Base-by-base conservation (phyloP, 1,139 yeast species). In the Suzukiozyma palmioleophila region DNA sequence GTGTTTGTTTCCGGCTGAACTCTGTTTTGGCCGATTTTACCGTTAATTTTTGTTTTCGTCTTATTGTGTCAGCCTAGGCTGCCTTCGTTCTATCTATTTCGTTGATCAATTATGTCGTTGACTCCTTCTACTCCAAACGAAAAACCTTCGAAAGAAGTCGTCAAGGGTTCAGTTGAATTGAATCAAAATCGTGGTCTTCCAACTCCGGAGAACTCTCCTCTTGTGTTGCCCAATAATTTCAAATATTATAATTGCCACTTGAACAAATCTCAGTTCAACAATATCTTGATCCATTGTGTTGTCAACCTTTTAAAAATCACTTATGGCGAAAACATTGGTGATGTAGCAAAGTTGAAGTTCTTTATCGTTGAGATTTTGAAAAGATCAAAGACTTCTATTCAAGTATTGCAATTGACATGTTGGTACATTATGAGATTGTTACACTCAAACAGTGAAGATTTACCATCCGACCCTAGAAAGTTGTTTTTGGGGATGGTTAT, bases 401-500 rank as follows among this genome's bases (percentile, higher is more conserved):
- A 81, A 39, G 73, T 84, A 5, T 69, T 85, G 43, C 88, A 83
- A 54, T 71, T 83, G 35, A 75, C 88, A 6, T 67, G 86, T 44
- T 83, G 69, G 56, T 85, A 84, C 56, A 54, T 84, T 33, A 63
- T 75, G 45, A 75, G 75, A 47, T 57, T 83, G 38, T 55, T 66
- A 37, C 55, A 60, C 39, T 38, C 43, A 22, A 36, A 42, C 2
- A 16, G 24, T 28, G 43, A 33, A 34, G 39, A 42, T 14, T 44
- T 56, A 18, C 54, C 66, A 25, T 45, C 47, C 15, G 81, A 86
- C 52, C 83, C 88, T 7, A 77, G 84, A 50, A 77, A 84, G 46
- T 69, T 80, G 34, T 81, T 86, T 48, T 67, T 86, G 45, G 77
- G 83, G 3, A 71, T 84, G 50, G 58, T 85, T 39, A 82, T 85